Evolutionary conservation across 371 early-diverging fungal genomes (phyloP), one percentile per base, ranked within the genome.

Genomic region (Circinella umbellata): DNA sequence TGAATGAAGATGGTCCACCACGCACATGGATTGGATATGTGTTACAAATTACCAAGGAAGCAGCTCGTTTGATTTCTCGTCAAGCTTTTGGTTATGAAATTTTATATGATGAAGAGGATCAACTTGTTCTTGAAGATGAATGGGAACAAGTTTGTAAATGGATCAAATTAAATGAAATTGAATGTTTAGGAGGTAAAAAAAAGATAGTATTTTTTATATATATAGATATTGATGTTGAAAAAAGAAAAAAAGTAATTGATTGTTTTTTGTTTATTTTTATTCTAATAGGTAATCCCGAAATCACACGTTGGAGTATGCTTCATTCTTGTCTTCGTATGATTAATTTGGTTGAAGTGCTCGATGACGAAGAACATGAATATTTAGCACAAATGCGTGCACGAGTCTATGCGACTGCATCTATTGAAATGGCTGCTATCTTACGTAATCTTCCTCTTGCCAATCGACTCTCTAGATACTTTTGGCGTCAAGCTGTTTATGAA

Each of bases 361-460:
- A 80, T 36, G 73, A 76, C 13, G 76, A 76, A 37, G 64, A 68
- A 1, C 69, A 78, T 36, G 70, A 69, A 8, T 55, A 72, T 34
- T 54, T 63, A 17, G 10, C 46, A 36, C 51, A 73, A 42, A 68
- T 69, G 8, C 76, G 72, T 11, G 73, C 80, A 11, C 81, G 84
- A 38, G 79, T 75, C 34, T 84, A 84, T 69, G 78, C 80, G 13
- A 81, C 78, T 3, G 84, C 84, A 9, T 76, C 84, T 47, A 75
- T 84, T 66, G 78, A 80, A 53, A 37, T 78, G 48, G 60, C 76
- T 3, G 37, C 77, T 0, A 34, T 73, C 10, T 51, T 74, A 5
- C 78, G 76, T 13, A 47, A 36, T 4, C 60, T 55, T 4, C 63
- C 62, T n/a, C 18, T 79, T 15, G 70, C 74, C 18, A 64, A 71